These are phyloP conservation scores for Pezicula radicicola DNA, from an alignment of 2,329 filamentous ascomycete genomes.

Conservation along the genomic window DNA sequence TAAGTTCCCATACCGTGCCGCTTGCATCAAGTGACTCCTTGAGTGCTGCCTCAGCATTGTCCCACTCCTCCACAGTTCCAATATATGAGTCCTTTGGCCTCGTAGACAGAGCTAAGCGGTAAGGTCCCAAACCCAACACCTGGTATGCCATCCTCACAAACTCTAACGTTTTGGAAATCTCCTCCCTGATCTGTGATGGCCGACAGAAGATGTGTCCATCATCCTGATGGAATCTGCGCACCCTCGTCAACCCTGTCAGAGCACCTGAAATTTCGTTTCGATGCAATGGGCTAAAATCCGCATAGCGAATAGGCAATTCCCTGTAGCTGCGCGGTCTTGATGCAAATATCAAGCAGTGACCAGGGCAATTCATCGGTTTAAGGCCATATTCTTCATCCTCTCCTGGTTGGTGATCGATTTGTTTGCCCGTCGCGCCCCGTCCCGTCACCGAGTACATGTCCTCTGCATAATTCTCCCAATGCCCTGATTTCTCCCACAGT, in stretches of 20 bases:
- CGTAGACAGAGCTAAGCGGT: conserved; percentile 75
- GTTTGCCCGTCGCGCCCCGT: conserved; percentile 22
- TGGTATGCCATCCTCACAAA: conserved; percentile 73
- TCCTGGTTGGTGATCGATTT: conserved; percentile 39
- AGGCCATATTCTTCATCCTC: conserved; percentile 73
- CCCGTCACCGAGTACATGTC: conserved; percentile 85
- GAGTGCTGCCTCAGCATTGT: conserved; percentile 65
- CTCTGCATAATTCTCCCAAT: conserved; percentile 86
- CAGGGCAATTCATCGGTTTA: conserved; percentile 93
- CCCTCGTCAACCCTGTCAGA: conserved; percentile 76
- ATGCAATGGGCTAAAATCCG: conserved; percentile 85
- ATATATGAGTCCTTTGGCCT: conserved; percentile 75
- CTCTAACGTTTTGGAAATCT: conserved; percentile 70
- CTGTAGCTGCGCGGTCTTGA: conserved; percentile 71
- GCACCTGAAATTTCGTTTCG: conserved; percentile 83
- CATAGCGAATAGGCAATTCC: conserved; percentile 78
- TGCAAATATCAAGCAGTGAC: conserved; percentile 81
- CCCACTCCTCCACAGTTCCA: conserved; percentile 68
- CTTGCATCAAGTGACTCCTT: conserved; percentile 59
- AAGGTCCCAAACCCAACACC: conserved; percentile 68
- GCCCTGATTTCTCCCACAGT: conserved; percentile 81
- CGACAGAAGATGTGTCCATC: conserved; percentile 90
- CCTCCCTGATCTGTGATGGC: conserved; percentile 68
- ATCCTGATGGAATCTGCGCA: conserved; percentile 85
- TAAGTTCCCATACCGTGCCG: conserved; percentile 69